Evolutionary conservation across 768 basidiomycete genomes (phyloP).

Genomic region (Fibroporia radiculosa): DNA sequence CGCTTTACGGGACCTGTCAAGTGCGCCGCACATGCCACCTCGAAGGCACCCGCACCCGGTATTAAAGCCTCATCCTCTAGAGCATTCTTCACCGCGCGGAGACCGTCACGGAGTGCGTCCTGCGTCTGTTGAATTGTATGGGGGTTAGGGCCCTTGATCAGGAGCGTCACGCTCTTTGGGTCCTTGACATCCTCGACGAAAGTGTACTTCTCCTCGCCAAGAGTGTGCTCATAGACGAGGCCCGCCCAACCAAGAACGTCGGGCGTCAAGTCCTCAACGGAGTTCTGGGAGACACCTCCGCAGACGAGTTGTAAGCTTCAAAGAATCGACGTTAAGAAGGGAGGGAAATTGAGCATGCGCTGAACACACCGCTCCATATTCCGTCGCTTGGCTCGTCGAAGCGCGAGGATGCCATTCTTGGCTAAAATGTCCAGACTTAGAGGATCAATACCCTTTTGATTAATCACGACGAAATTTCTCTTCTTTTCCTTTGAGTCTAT

Average conservation of each 20-base stretch:
- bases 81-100: conserved; percentile 94
- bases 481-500: conserved; percentile 74
- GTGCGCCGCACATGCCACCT: conserved; percentile 85
- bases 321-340: conserved; percentile 1
- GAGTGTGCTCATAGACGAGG: conserved; percentile 96
- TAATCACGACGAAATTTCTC: conserved; percentile 90
- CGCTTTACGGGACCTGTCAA: conserved; percentile 75
- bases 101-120: conserved; percentile 95
- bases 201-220: conserved; percentile 98
- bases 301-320: conserved; percentile 84
- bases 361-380: conserved; percentile 90
- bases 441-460: conserved; percentile 99
- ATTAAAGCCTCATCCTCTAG: conserved; percentile 84
- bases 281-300: conserved; percentile 95
- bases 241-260: conserved; percentile 95
- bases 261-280: conserved; percentile 91
- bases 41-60: conserved; percentile 98
- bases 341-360: conserved; percentile 2
- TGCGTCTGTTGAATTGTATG: conserved; percentile 96
- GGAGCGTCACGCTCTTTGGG: conserved; percentile 90
- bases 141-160: conserved; percentile 96
- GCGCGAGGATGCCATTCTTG: conserved; percentile 92
- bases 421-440: conserved; percentile 92
- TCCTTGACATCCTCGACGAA: conserved; percentile 95
- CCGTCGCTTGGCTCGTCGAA: conserved; percentile 91